phyloP scores from a whole-genome alignment of 1,139 yeast species.

The Debaryomycetaceae sp. region DNA sequence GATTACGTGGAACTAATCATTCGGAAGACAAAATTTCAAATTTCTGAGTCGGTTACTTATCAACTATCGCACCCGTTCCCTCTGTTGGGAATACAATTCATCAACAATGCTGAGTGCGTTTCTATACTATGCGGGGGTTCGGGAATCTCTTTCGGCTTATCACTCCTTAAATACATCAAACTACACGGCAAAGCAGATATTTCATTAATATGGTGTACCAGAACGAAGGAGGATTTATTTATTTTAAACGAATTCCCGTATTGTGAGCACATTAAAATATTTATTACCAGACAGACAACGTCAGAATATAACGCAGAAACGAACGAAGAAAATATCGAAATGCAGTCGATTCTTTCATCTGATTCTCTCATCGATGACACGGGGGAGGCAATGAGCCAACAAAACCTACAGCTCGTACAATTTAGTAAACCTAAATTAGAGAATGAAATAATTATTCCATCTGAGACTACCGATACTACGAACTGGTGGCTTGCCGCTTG shows the following conservation, averaged over 20 bases:
- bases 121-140: conserved; percentile 79
- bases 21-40: conserved; percentile 15
- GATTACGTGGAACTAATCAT: conserved; percentile 23
- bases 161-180: conserved; percentile 43
- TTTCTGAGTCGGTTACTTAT: conserved; percentile 14
- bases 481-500: conserved; percentile 64
- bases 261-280: conserved; percentile 16
- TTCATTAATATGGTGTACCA: conserved; percentile 52
- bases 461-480: conserved; percentile 22
- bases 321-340: conserved; percentile 3
- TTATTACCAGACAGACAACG: conserved; percentile 16
- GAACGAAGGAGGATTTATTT: conserved; percentile 39
- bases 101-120: conserved; percentile 47
- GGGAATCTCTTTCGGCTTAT: conserved; percentile 75
- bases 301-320: neutral
- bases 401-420: conserved; percentile 5
- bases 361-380: neutral
- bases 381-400: neutral
- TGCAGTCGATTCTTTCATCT: conserved; percentile 1
- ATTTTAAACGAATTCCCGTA: conserved; percentile 35
- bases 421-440: conserved; percentile 43
- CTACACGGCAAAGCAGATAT: conserved; percentile 7
- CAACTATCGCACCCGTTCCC: conserved; percentile 28
- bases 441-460: conserved; percentile 17
- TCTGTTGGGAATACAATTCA: conserved; percentile 23